Conservation (phyloP, 176 grass and related monocot species). For the Aegilops umbellulata region DNA sequence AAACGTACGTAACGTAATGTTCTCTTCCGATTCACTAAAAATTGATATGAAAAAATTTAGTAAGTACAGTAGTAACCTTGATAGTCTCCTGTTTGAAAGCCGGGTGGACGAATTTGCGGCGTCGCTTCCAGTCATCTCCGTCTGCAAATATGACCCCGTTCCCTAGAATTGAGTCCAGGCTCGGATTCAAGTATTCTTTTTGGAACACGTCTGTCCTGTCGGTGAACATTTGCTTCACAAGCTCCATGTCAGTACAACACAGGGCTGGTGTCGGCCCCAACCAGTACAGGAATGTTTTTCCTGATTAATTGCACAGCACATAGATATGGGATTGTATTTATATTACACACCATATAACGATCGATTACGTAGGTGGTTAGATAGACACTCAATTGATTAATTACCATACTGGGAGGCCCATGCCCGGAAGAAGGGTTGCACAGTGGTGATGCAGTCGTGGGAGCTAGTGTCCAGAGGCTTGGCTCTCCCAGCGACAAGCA, state of each 20-base stretch:
- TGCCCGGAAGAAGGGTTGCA: too few species aligned
- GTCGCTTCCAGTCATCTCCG: constrained; percentile 51
- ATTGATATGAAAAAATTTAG: too few species aligned
- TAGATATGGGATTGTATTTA: too few species aligned
- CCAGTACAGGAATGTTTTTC: constrained; percentile 53
- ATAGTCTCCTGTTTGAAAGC: constrained; percentile 55
- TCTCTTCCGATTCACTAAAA: background rate
- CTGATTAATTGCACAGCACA: constrained; percentile 5
- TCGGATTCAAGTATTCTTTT: constrained; percentile 33
- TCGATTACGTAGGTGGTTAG: too few species aligned
- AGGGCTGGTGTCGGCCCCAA: constrained; percentile 35
- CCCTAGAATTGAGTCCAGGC: constrained; percentile 14
- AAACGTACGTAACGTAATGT: background rate
- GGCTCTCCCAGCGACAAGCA: too few species aligned
- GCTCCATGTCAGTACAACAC: constrained; percentile 31
- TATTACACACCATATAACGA: too few species aligned
- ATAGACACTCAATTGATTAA: too few species aligned
- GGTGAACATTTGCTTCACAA: constrained; percentile 45
- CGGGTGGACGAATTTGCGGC: constrained; percentile 46
- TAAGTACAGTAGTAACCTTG: constrained; percentile 36
- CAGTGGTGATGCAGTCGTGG: too few species aligned
- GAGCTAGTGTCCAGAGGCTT: too few species aligned
- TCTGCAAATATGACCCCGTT: constrained; percentile 32
- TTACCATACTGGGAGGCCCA: too few species aligned
- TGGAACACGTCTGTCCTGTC: constrained; percentile 43